A percentile compares a stretch with the other conserved stretches of the same genome.
Evolutionary conservation across 495 filamentous ascomycete genomes (phyloP).

Genomic region (Daldinia caldariorum): DNA sequence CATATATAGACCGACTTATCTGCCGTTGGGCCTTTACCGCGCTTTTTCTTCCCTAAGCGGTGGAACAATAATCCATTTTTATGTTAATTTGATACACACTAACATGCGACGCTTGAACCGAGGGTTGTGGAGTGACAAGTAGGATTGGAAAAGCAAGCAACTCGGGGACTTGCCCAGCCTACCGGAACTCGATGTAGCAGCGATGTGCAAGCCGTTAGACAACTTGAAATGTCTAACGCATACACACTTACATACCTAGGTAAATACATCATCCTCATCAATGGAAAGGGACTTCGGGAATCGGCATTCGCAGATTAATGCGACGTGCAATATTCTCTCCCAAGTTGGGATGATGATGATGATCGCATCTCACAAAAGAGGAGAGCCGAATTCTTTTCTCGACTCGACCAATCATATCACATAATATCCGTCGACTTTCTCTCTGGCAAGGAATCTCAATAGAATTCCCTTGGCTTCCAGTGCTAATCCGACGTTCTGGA

Average conservation of each 20-base stretch:
- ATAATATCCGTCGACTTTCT: not conserved
- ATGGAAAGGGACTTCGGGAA: constrained; percentile 16
- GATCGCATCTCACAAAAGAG: constrained; percentile 27
- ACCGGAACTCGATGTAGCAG: constrained; percentile 40
- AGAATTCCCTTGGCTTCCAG: constrained; percentile 15
- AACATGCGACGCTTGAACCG: constrained; percentile 24
- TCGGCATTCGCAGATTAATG: constrained; percentile 32
- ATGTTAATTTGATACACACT: constrained; percentile 12
- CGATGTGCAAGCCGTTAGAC: constrained; percentile 30
- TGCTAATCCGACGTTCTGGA: constrained; percentile 30
- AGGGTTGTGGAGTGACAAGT: constrained; percentile 15
- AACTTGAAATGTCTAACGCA: constrained; percentile 4
- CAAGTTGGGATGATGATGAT: not conserved
- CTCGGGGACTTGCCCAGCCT: constrained; percentile 35
- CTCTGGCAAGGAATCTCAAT: constrained; percentile 20
- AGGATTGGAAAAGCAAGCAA: constrained; percentile 16
- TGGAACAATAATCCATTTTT: constrained; percentile 27
- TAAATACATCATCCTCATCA: too few species aligned
- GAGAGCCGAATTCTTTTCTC: constrained; percentile 13
- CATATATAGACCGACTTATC: not conserved
- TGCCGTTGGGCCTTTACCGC: not conserved
- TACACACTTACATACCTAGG: too few species aligned
- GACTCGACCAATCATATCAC: constrained; percentile 23
- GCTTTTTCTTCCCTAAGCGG: constrained; percentile 8
- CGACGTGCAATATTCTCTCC: not conserved